Percentiles rank a stretch among this genome's conserved stretches.
phyloP scores from a whole-genome alignment of 805 yeast genomes.

The Lipomyces kockii region DNA sequence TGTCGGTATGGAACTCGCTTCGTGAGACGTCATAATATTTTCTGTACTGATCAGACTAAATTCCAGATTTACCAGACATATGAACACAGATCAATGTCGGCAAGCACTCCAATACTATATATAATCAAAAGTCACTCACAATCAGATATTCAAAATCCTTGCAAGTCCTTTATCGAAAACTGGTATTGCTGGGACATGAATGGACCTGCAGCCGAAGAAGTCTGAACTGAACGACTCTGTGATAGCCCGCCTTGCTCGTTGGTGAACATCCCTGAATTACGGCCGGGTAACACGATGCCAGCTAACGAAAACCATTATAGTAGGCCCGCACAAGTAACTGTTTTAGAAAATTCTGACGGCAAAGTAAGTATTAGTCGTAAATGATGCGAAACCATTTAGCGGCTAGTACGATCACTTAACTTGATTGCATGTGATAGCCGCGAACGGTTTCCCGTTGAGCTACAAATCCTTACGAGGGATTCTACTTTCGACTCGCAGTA shows the following conservation, averaged over 20 bases:
- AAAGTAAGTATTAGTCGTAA: no score
- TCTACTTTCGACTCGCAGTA: neutral
- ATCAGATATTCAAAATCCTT: neutral
- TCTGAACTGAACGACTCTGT: no score
- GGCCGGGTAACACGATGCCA: no score
- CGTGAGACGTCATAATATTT: neutral
- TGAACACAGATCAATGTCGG: neutral
- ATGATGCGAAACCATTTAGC: neutral
- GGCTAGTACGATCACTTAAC: neutral
- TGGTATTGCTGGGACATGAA: no score
- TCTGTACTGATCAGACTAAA: neutral
- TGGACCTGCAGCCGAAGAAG: no score
- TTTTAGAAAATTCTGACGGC: no score
- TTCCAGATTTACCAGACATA: neutral
- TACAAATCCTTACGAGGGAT: neutral
- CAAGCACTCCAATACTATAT: neutral
- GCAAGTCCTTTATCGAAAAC: no score
- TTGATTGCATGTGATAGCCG: neutral
- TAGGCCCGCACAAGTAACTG: no score
- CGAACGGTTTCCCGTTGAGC: no score
- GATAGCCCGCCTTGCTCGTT: no score
- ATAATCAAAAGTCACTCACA: neutral
- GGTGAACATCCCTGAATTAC: no score
- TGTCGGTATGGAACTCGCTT: constrained; percentile 9
- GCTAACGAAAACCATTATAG: no score